phyloP scores from a whole-genome alignment of 176 grass and related monocot genomes.

The Dactylis glomerata region DNA sequence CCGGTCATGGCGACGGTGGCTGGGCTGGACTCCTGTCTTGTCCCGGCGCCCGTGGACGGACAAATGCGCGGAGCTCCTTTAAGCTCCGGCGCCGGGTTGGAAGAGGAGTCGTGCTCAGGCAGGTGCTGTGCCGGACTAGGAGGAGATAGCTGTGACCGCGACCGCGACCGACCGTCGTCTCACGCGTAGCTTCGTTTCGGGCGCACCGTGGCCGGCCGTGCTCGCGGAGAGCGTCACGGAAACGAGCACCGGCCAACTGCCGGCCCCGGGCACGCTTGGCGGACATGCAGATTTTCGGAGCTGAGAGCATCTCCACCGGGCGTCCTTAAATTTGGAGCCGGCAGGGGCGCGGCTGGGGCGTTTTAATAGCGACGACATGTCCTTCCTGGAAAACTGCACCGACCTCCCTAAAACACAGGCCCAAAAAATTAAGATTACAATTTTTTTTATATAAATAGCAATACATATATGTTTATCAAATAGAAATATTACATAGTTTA shows the following conservation, averaged over 20 bases:
- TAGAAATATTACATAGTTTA: too few relatives aligned
- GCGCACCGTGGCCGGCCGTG: background rate
- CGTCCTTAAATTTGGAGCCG: too few relatives aligned
- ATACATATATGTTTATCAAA: too few relatives aligned
- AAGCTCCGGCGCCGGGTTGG: background rate
- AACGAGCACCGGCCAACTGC: background rate
- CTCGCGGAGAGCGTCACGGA: background rate
- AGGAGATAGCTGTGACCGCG: background rate
- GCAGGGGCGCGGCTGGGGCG: too few relatives aligned
- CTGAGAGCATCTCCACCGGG: too few relatives aligned
- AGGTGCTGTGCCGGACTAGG: background rate
- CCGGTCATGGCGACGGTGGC: background rate
- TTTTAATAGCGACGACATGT: too few relatives aligned
- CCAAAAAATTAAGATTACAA: too few relatives aligned
- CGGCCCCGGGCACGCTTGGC: too few relatives aligned
- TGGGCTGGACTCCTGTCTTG: background rate
- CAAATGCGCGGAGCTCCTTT: background rate
- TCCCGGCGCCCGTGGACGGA: background rate
- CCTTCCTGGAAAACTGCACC: too few relatives aligned
- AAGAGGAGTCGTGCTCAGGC: background rate
- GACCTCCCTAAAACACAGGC: too few relatives aligned
- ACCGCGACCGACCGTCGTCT: background rate
- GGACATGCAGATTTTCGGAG: too few relatives aligned
- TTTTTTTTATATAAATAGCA: too few relatives aligned
- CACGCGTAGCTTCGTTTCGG: background rate